Evolutionary conservation across 2,329 filamentous ascomycete species (phyloP).

Genomic region (Calonectria honghensis): DNA sequence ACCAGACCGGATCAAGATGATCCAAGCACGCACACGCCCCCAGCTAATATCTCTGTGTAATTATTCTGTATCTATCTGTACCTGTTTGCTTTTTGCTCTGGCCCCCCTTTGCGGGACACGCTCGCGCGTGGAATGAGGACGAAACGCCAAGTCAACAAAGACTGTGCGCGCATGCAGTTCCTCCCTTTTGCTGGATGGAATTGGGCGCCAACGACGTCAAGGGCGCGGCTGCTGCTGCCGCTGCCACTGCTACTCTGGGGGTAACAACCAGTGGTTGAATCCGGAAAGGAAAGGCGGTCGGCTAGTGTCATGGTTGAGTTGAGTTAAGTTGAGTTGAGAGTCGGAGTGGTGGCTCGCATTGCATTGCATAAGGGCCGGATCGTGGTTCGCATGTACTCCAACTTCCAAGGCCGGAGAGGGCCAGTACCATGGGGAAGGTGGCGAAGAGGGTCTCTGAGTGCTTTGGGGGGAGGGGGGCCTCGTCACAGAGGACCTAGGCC

Average conservation of each 20-base stretch:
- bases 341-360: conserved; percentile 49
- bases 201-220: conserved; percentile 30
- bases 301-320: conserved; percentile 18
- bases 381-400: conserved; percentile 41
- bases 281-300: conserved; percentile 22
- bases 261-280: conserved; percentile 12
- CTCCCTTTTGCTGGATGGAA: conserved; percentile 15
- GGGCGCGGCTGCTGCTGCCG: not conserved
- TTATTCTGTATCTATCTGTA: conserved; percentile 7
- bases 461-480: not conserved
- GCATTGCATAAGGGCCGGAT: conserved; percentile 51
- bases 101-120: conserved; percentile 4
- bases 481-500: not conserved
- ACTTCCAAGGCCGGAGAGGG: conserved; percentile 12
- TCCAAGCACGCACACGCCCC: conserved; percentile 8
- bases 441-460: too few relatives aligned
- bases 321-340: conserved; percentile 14
- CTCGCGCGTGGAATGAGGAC: conserved; percentile 14
- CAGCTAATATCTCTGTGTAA: conserved; percentile 10
- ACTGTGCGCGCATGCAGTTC: not conserved
- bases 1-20: conserved; percentile 5
- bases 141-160: not conserved
- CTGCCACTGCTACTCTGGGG: not conserved
- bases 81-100: conserved; percentile 9
- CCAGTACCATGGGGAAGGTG: not conserved